These are phyloP conservation scores for Heliamphora pulchella DNA, from an alignment of 179 eudicot genomes.

Conservation along the genomic window DNA sequence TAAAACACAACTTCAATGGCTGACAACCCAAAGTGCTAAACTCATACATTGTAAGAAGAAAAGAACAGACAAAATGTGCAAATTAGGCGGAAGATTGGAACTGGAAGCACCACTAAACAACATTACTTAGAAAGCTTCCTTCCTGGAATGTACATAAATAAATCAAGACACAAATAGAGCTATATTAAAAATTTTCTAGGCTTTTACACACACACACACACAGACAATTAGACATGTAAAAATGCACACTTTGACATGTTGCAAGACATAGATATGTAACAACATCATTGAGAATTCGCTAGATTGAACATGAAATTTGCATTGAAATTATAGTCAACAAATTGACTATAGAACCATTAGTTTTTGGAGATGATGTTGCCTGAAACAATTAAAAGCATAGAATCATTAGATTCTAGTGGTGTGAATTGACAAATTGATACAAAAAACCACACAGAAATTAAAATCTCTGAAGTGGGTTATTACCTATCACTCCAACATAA, in stretches of 20 bases:
- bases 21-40: neutral
- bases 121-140: neutral
- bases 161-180: neutral
- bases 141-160: neutral
- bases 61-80: neutral
- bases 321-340: too few species aligned
- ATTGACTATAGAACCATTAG: too few species aligned
- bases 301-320: too few species aligned
- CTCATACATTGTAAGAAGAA: neutral
- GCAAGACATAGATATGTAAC: too few species aligned
- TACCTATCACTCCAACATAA: slow-evolving; percentile 16
- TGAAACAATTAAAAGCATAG: neutral
- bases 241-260: too few species aligned
- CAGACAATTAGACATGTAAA: too few species aligned
- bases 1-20: neutral
- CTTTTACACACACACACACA: neutral
- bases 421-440: neutral
- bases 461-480: neutral
- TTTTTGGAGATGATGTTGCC: slow-evolving; percentile 29
- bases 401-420: neutral
- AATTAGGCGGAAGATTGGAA: neutral
- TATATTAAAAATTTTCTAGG: neutral
- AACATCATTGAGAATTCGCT: too few species aligned
- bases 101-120: neutral
- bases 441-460: neutral